These are phyloP conservation scores for Corrigiola litoralis DNA, from an alignment of 179 eudicot species.

Conservation along the genomic window DNA sequence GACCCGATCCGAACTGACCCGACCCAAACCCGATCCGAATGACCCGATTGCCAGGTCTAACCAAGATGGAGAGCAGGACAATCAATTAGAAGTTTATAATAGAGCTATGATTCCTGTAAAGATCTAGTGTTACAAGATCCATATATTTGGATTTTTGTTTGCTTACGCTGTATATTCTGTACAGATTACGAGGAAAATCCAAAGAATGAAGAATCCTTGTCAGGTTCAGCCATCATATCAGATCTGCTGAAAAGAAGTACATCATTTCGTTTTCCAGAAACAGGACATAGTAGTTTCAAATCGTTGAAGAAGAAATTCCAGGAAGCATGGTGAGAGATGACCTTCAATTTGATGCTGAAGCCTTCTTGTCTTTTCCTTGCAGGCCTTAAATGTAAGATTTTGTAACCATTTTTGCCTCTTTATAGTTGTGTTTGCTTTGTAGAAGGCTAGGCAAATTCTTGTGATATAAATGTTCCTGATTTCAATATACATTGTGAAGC, in stretches of 20 bases:
- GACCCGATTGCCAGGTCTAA: too few species aligned
- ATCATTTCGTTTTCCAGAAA: constrained; percentile 52
- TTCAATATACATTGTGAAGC: too few species aligned
- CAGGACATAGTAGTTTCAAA: constrained; percentile 53
- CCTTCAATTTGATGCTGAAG: neutral
- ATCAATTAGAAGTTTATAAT: too few species aligned
- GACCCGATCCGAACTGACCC: too few species aligned
- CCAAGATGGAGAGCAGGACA: too few species aligned
- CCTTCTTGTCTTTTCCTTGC: neutral
- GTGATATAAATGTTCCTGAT: neutral
- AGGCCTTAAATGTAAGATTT: neutral
- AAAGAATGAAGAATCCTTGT: constrained; percentile 28
- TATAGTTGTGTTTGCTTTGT: neutral
- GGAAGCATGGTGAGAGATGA: constrained; percentile 33
- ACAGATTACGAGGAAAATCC: constrained; percentile 62
- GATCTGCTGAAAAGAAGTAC: constrained; percentile 50
- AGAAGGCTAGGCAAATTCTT: neutral
- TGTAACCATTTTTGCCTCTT: neutral
- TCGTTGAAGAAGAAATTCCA: constrained; percentile 59
- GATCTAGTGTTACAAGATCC: neutral
- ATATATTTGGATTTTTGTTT: too few species aligned
- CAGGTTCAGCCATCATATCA: constrained; percentile 49
- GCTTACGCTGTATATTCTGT: too few species aligned
- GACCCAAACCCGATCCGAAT: too few species aligned
- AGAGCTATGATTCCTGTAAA: neutral